Conservation (phyloP, 2,329 filamentous ascomycete species). For the Colletotrichum incanum region DNA sequence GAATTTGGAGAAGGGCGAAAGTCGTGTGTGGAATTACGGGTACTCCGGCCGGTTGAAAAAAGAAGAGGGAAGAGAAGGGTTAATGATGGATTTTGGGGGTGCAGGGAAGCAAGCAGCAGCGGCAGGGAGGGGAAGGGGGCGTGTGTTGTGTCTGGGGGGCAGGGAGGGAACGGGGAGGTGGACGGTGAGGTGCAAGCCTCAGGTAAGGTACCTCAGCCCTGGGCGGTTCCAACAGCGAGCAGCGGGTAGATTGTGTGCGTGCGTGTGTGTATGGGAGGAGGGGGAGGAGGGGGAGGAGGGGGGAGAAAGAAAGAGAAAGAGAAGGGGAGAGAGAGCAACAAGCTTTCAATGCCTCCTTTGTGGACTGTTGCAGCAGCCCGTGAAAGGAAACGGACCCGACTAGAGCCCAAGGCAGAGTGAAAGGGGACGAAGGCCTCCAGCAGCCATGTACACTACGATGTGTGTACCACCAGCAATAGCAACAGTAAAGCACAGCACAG, state of each 20-base stretch:
- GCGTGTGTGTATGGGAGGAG: not conserved
- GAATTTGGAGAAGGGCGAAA: constrained; percentile 26
- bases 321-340: constrained; percentile 16
- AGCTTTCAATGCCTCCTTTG: constrained; percentile 38
- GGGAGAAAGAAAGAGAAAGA: not conserved
- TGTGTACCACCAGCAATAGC: not conserved
- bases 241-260: not conserved
- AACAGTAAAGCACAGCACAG: not conserved
- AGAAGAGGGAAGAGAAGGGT: constrained; percentile 40
- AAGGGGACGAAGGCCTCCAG: not conserved
- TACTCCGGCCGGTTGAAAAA: constrained; percentile 20
- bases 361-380: constrained; percentile 31
- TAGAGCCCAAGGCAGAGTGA: not conserved
- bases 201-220: constrained; percentile 16
- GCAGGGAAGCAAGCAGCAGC: constrained; percentile 21
- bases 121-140: constrained; percentile 13
- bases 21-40: constrained; percentile 36
- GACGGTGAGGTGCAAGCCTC: constrained; percentile 24
- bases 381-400: constrained; percentile 34
- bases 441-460: not conserved
- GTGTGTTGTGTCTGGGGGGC: constrained; percentile 18
- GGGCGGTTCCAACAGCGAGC: not conserved
- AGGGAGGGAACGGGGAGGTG: not conserved
- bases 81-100: constrained; percentile 42
- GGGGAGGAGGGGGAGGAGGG: not conserved